Evolutionary conservation across 495 filamentous ascomycete species (phyloP), one percentile per base, ranked within the genome.

Genomic region (Hyaloscypha bicolor): DNA sequence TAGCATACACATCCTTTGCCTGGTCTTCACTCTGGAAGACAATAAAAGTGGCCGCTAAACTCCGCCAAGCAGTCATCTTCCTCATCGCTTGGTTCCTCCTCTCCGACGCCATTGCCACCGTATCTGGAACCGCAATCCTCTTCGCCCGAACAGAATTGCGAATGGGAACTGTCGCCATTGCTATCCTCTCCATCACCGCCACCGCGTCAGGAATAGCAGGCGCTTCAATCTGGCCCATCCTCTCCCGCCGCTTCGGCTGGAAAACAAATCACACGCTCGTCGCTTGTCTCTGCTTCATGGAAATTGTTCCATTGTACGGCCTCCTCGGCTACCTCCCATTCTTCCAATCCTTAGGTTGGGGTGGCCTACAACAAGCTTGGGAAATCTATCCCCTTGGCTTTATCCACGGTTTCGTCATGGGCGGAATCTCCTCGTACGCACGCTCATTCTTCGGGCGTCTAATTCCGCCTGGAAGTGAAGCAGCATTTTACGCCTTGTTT

Each of bases 341-440:
- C 12, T 84, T 98, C 64, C 79, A 87, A 71, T 80, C 81, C 30
- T 83, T 89, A 73, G 95, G 95, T 1, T 85, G 90, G 19, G 79
- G 94, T 35, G 95, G 95, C 4, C 82, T 99, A 30, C 94, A 97
- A 72, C 88, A 93, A 71, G 88, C 89, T 8, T 97, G 93, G 93
- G 95, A 99, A 74, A 97, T 99, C 90, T 98, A 95, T 74, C 91
- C 93, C 3, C 80, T 99, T 2, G 93, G 92, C 0, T 90, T 91
- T 5, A 84, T 99, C 60, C 98, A 97, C 73, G 95, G 95, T 2
- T 86, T 99, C 63, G 94, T 97, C 5, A 88, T 98, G 66, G 95
- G 94, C 19, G 95, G 95, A 0, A 78, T 99, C 22, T 93, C 91
- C 31, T 91, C 91, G 19, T 96, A 98, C 76, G 97, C 95, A 71